Conservation (phyloP, 495 filamentous ascomycete genomes). For the Geoglossum glabrum region DNA sequence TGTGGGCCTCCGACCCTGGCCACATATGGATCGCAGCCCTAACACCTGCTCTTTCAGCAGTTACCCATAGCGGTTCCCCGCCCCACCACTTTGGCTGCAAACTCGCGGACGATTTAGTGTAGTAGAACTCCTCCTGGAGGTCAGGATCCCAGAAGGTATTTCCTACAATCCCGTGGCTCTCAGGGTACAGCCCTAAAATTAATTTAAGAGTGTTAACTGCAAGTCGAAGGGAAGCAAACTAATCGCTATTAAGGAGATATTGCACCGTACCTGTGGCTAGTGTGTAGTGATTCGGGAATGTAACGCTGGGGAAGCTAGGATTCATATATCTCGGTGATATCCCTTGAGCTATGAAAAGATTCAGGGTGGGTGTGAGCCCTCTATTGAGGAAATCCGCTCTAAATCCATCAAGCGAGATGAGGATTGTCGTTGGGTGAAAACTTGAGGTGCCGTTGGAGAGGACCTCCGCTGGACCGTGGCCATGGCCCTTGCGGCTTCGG, state of each 20-base stretch:
- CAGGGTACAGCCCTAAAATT: conserved; percentile 54
- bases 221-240: not conserved
- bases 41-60: conserved; percentile 61
- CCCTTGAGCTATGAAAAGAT: conserved; percentile 57
- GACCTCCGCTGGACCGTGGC: conserved; percentile 17
- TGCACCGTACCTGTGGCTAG: conserved; percentile 38
- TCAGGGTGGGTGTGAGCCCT: conserved; percentile 64
- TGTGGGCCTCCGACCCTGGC: conserved; percentile 81
- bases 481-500: conserved; percentile 16
- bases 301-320: conserved; percentile 88
- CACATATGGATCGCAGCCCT: conserved; percentile 88
- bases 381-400: conserved; percentile 84
- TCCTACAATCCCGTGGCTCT: conserved; percentile 80
- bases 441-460: conserved; percentile 63
- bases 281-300: conserved; percentile 96
- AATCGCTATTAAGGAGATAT: not conserved
- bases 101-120: conserved; percentile 51
- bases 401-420: conserved; percentile 92
- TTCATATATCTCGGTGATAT: conserved; percentile 81
- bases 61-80: conserved; percentile 83
- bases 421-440: conserved; percentile 78
- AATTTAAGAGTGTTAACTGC: not conserved
- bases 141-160: conserved; percentile 86
- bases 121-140: conserved; percentile 61
- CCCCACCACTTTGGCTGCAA: conserved; percentile 82